Percentiles rank a stretch among this genome's conserved stretches.
phyloP scores from a whole-genome alignment of 352 stramenopile genomes.

The Blastocystis sp. region DNA sequence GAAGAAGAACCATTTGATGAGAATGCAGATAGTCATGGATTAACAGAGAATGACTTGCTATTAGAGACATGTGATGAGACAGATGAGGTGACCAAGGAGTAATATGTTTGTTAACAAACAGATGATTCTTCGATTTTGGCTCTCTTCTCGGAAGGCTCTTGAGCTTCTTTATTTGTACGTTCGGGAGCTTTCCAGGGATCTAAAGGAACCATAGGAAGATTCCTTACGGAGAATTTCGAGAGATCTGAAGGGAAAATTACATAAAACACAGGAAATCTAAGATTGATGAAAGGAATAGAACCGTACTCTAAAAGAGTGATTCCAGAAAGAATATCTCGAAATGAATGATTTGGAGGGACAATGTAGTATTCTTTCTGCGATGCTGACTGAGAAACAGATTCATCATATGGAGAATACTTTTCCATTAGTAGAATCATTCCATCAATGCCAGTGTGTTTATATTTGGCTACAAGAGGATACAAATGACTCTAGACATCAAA shows the following conservation, averaged over 20 bases:
- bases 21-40: not conserved
- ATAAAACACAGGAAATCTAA: conserved; percentile 53
- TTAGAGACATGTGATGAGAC: not conserved
- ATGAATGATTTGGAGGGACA: not conserved
- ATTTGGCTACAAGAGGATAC: conserved; percentile 44
- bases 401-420: conserved; percentile 10
- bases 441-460: not conserved
- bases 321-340: conserved; percentile 11
- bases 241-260: conserved; percentile 44
- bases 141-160: not conserved
- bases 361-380: conserved; percentile 24
- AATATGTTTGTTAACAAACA: conserved; percentile 15
- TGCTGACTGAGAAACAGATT: not conserved
- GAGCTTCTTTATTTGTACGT: not conserved
- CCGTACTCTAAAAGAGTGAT: not conserved
- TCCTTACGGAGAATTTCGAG: not conserved
- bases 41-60: not conserved
- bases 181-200: not conserved
- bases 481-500: conserved; percentile 8
- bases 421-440: conserved; percentile 14
- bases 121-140: not conserved
- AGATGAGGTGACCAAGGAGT: not conserved
- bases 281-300: not conserved
- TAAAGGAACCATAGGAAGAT: conserved; percentile 6
- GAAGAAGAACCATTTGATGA: not conserved